phyloP scores from a whole-genome alignment of 192 early-diverging fungal genomes.

The Funneliformis geosporum region DNA sequence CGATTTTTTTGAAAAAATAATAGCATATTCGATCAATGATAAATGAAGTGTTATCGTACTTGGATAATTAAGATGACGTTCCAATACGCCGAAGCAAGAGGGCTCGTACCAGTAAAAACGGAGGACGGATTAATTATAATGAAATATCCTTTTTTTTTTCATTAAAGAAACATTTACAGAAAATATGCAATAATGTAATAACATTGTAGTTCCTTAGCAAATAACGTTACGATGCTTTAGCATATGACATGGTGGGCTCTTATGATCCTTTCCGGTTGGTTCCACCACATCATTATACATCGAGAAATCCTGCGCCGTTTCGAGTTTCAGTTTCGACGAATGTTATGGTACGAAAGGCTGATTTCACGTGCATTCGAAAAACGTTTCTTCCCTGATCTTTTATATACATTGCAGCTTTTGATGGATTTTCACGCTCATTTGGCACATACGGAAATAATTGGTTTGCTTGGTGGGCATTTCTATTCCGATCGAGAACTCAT shows the following conservation, averaged over 20 bases:
- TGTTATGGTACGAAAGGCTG: constrained; percentile 49
- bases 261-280: constrained; percentile 63
- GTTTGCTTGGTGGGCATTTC: constrained; percentile 83
- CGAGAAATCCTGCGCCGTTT: constrained; percentile 54
- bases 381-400: neutral
- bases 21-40: constrained; percentile 1
- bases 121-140: constrained; percentile 27
- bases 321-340: constrained; percentile 49
- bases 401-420: constrained; percentile 57
- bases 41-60: constrained; percentile 3
- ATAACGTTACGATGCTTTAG: constrained; percentile 23
- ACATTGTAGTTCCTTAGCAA: neutral
- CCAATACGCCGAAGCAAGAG: constrained; percentile 18
- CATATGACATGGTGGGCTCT: constrained; percentile 3
- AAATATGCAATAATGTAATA: no score
- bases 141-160: constrained; percentile 30
- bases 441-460: constrained; percentile 90
- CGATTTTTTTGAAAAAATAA: neutral
- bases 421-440: constrained; percentile 95
- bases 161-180: neutral
- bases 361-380: neutral
- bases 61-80: constrained; percentile 1
- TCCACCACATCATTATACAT: constrained; percentile 46
- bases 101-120: neutral
- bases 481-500: constrained; percentile 51